Base-by-base conservation (phyloP, 148 eudicot genomes). In the Camellia japonica region DNA sequence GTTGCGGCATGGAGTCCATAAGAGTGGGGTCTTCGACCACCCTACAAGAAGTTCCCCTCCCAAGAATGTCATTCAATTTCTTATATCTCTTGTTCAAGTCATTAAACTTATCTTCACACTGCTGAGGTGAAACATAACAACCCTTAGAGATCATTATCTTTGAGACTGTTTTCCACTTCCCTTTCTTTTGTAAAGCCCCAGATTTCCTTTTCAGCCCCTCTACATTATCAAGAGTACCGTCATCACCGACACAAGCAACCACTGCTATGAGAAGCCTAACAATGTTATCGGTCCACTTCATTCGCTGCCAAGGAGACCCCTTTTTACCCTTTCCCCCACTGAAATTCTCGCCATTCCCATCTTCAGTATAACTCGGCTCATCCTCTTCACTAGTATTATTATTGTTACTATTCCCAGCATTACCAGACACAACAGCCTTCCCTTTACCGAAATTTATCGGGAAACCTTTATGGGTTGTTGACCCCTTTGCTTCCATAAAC, bases 21-120 rank as follows among this genome's bases (percentile, higher is more conserved):
- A 90, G 64, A 77, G 80, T n/a, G n/a, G 91, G 97, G 67, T 82
- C 81, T 68, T 92, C 97, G 74, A 92, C 97, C 54, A 90, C 97
- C 81, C 75, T 82, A 78, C 93, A 92, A 23, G 88, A 85, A 76
- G 82, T 83, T 61, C 90, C 97, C 74, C 86, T 83, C 41, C 94
- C 97, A 43, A 92, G 90, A 77, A 92, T 89, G 38, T 92, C 97
- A 81, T 90, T 92, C 72, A 92, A 79, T 72, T 84, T 88, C 84
- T 92, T 92, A 75, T 92, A 92, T 54, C 97, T 76, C 82, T 92
- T 92, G 67, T 90, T 92, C 89, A 92, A 87, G 82, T 91, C 95
- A 73, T 91, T 91, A 60, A 91, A 91, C 87, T 91, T 91, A 68
- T 92, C 95, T 81, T 92, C 96, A 38, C 96, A 90, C 74, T 92